These are phyloP conservation scores for Leccinum variabile DNA, from an alignment of 1,284 basidiomycete genomes.

Conservation along the genomic window DNA sequence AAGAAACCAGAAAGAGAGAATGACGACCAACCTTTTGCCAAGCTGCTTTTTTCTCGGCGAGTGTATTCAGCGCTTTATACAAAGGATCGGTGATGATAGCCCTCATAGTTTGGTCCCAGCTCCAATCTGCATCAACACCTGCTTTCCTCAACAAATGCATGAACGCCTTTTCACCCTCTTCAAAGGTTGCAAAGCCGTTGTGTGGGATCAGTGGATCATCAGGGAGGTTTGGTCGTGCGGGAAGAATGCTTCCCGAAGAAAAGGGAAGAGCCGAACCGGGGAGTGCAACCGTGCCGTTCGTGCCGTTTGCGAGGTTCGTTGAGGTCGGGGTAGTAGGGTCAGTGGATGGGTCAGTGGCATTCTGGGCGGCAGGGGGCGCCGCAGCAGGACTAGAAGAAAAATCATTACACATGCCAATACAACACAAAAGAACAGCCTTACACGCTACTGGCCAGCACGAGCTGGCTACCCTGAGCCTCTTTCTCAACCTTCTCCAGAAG, in stretches of 20 bases:
- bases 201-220: constrained; percentile 85
- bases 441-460: constrained; percentile 34
- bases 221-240: constrained; percentile 73
- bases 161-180: constrained; percentile 94
- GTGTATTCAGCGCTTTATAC: constrained; percentile 91
- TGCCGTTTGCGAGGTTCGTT: constrained; percentile 40
- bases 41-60: constrained; percentile 91
- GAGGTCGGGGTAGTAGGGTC: constrained; percentile 15
- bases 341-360: constrained; percentile 5
- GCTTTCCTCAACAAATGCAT: constrained; percentile 85
- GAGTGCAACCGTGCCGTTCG: constrained; percentile 46
- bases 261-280: constrained; percentile 59
- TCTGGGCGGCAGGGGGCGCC: constrained; percentile 15
- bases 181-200: constrained; percentile 82
- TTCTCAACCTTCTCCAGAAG: constrained; percentile 83
- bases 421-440: constrained; percentile 16
- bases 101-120: constrained; percentile 98
- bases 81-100: constrained; percentile 97
- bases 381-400: constrained; percentile 17
- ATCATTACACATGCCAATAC: not conserved
- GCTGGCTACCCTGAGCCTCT: constrained; percentile 48
- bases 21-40: constrained; percentile 77
- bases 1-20: not conserved
- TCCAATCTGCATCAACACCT: constrained; percentile 89
- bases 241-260: constrained; percentile 58